Evolutionary conservation across 2,329 filamentous ascomycete genomes (phyloP).

Genomic region (Epichloe brachyelytri): DNA sequence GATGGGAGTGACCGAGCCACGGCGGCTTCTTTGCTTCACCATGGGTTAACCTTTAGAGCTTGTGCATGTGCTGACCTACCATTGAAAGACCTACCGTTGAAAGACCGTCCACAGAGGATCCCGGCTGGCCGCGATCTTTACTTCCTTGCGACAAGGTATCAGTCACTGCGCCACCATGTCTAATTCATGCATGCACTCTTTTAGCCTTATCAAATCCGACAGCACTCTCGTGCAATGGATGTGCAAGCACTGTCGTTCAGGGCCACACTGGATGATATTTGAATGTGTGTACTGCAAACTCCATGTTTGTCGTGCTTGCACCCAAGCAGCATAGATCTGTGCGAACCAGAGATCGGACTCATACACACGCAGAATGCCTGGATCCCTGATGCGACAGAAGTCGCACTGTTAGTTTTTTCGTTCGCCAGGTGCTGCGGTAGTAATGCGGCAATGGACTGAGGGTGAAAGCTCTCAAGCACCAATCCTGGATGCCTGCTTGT

Average conservation of each 20-base stretch:
- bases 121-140: background rate
- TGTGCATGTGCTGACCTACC: background rate
- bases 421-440: too few species aligned
- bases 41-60: too few species aligned
- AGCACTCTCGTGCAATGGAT: constrained; percentile 52
- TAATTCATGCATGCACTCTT: constrained; percentile 46
- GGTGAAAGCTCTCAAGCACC: too few species aligned
- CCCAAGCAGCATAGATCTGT: constrained; percentile 21
- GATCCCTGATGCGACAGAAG: background rate
- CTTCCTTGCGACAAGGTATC: background rate
- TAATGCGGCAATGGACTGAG: too few species aligned
- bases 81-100: background rate
- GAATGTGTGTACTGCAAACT: constrained; percentile 58
- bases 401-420: background rate
- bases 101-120: background rate
- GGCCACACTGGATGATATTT: constrained; percentile 55
- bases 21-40: background rate
- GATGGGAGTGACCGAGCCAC: background rate
- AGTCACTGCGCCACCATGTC: constrained; percentile 26
- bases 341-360: background rate
- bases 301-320: constrained; percentile 49
- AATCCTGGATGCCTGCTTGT: too few species aligned
- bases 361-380: too few species aligned
- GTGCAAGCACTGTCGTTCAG: constrained; percentile 50
- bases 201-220: constrained; percentile 55